Evolutionary conservation across 2,329 filamentous ascomycete genomes (phyloP), one percentile per base, ranked within the genome.

Genomic region (Sarocladium kiliense): DNA sequence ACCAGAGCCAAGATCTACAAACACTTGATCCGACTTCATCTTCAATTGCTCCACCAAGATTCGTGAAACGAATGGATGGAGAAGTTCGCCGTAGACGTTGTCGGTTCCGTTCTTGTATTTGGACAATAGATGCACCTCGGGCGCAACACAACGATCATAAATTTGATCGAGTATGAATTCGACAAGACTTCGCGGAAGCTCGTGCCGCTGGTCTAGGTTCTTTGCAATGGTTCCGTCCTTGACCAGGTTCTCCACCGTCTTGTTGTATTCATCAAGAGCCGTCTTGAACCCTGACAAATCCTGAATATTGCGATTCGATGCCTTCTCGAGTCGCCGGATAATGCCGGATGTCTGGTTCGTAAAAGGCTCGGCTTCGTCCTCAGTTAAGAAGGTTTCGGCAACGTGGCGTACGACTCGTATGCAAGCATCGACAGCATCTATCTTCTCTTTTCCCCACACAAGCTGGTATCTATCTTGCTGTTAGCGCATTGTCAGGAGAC

Each of bases 1-100:
- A 27, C 94, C 94, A 2, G 93, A 97, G 50, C 94, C 94, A 14
- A 99, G 80, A 66, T 99, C 94, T 57, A 99, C 86, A 68, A 99
- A 97, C 36, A 95, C 84, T 63, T 95, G 88, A 51, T 86, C 82
- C 0, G 89, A 93, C 57, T 84, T 91, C 68, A 97, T 84, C 44
- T 83, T 78, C 2, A 88, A 88, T 67, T 90, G 82, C 62, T 85
- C 78, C 16, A 86, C 82, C 62, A 99, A 85, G 57, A 97, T 90
- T 56, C 86, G 84, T 59, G 87, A 88, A 60, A 94, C 82, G 66
- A 99, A 95, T 1, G 86, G 85, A 19, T 91, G 88, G 27, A 94
- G 78, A 25, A 99, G 82, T 70, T 99, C 94, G 66, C 94, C 94
- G 66, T 99, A 99, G 37, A 96, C 89, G 63, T 96, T 93, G 70